Conservation (phyloP, 1,139 yeast genomes). For the Starmera stellimalicola region DNA sequence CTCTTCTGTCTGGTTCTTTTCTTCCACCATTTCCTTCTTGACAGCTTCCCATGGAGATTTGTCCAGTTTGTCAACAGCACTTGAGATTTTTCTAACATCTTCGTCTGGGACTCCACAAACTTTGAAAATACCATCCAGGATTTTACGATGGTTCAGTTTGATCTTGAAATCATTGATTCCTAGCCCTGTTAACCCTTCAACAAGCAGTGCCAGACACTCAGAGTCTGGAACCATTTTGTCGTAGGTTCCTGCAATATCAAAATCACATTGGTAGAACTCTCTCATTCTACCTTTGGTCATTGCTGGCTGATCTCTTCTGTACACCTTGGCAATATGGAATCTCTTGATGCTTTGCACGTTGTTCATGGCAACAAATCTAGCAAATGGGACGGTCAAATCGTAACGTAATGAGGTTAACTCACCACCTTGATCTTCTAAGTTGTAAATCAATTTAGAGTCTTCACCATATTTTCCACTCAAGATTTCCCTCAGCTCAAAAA, state of each 20-base stretch:
- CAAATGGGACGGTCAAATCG: constrained; percentile 96
- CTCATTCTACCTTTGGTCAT: constrained; percentile 99
- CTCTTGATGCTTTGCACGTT: constrained; percentile 83
- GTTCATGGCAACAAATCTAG: constrained; percentile 93
- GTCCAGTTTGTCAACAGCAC: constrained; percentile 94
- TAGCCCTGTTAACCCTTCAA: constrained; percentile 74
- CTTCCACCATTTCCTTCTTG: constrained; percentile 82
- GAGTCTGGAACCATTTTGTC: constrained; percentile 96
- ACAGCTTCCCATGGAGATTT: constrained; percentile 94
- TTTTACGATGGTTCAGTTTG: constrained; percentile 89
- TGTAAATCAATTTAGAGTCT: constrained; percentile 90
- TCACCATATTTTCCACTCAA: constrained; percentile 97
- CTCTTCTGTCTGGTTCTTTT: constrained; percentile 81
- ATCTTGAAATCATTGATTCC: constrained; percentile 86
- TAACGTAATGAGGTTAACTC: constrained; percentile 91
- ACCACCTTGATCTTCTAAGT: constrained; percentile 97
- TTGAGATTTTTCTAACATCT: constrained; percentile 85
- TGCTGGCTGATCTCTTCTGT: constrained; percentile 98
- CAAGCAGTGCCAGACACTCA: constrained; percentile 69
- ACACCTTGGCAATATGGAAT: constrained; percentile 94
- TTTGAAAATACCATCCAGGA: constrained; percentile 89
- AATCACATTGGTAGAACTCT: constrained; percentile 97
- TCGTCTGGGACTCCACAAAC: constrained; percentile 92
- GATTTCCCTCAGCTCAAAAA: constrained; percentile 89
- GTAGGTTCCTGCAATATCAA: constrained; percentile 87